These are phyloP conservation scores for Populus hybrid DNA, from an alignment of 441 rosid species.

Conservation along the genomic window DNA sequence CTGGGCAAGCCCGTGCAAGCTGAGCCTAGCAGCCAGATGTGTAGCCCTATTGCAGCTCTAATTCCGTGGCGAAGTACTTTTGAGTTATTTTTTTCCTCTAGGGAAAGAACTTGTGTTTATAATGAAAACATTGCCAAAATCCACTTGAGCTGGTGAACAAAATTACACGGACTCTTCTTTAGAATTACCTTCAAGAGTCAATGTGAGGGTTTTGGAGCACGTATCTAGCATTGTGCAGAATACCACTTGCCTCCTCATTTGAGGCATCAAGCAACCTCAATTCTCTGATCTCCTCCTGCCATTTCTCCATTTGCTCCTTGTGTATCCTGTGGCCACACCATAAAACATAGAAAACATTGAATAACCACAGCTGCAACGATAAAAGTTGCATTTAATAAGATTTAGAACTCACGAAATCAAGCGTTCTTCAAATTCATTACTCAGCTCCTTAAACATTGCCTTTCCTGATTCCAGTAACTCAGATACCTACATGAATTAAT, in stretches of 20 bases:
- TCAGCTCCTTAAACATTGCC: constrained; percentile 68
- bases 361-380: background rate
- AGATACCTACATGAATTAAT: constrained; percentile 47
- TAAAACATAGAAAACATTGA: background rate
- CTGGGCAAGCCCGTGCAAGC: no score
- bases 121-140: background rate
- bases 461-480: constrained; percentile 74
- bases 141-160: background rate
- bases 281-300: constrained; percentile 89
- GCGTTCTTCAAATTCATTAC: constrained; percentile 70
- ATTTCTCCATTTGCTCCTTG: constrained; percentile 76
- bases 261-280: constrained; percentile 63
- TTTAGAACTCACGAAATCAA: constrained; percentile 50
- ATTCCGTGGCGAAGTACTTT: no score
- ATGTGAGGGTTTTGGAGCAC: constrained; percentile 53
- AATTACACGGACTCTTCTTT: background rate
- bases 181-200: constrained; percentile 46
- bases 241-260: constrained; percentile 60
- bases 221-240: constrained; percentile 58
- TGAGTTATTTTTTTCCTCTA: no score
- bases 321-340: constrained; percentile 52
- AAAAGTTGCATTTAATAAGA: background rate
- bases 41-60: no score
- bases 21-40: no score
- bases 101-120: no score